These are phyloP conservation scores for Mycena leptocephala DNA, from an alignment of 768 basidiomycete species.

Conservation along the genomic window DNA sequence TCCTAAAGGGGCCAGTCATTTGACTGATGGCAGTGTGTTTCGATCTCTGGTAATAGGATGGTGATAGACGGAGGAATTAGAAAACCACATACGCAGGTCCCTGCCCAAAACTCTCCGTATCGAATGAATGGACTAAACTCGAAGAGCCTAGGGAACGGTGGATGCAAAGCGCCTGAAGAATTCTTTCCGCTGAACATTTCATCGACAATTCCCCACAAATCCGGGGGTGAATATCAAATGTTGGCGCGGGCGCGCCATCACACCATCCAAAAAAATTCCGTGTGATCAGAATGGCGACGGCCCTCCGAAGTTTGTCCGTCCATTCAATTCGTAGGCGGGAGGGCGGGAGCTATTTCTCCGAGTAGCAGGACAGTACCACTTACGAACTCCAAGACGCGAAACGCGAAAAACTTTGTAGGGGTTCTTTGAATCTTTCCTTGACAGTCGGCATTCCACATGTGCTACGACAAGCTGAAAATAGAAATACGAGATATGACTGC, in stretches of 20 bases:
- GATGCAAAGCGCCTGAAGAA: background rate
- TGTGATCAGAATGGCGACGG: background rate
- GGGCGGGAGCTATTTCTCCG: slow-evolving; percentile 25
- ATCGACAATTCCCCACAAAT: slow-evolving; percentile 20
- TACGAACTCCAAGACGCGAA: no score
- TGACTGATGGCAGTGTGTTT: background rate
- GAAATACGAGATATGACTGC: background rate
- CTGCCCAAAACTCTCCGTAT: no score
- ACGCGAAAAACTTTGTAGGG: no score
- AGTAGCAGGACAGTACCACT: no score
- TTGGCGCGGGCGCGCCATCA: background rate
- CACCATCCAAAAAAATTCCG: background rate
- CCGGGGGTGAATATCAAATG: slow-evolving; percentile 21
- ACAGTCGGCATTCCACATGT: background rate
- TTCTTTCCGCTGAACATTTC: slow-evolving; percentile 2
- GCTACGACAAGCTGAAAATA: background rate
- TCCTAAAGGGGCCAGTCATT: slow-evolving; percentile 13
- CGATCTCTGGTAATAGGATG: background rate
- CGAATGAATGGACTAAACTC: background rate
- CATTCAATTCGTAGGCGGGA: background rate
- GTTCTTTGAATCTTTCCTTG: background rate
- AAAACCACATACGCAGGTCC: background rate
- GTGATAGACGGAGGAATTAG: background rate
- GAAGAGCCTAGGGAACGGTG: background rate
- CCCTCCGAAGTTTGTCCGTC: slow-evolving; percentile 28